Base-by-base conservation (phyloP, 305 asterid species). In the Fraxinus angustifolia region DNA sequence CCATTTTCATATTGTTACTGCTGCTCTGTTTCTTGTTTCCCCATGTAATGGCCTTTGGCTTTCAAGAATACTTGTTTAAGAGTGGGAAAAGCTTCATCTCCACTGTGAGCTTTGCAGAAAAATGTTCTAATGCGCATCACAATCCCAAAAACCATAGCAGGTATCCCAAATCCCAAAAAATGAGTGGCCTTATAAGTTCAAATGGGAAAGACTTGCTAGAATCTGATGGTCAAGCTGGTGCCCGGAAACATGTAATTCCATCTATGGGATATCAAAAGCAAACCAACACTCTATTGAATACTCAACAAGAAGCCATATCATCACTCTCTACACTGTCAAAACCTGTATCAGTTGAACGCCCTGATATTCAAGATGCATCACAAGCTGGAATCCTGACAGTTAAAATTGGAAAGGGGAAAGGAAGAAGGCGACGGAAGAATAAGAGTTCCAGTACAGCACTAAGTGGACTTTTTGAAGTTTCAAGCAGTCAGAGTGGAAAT, bases 391-490 rank as follows among this genome's bases (percentile, higher is more conserved):
- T 78, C 70, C 91, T 94, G 31, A 88, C 82, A 7, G 91, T 92
- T 68, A 94, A 82, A 85, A 83, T 87, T 78, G 94, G 91, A 72
- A 94, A 92, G 78, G 96, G 88, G 83, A 94, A 91, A 84, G 88
- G 90, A 83, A 88, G 91, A 73, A 83, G 91, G 83, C 89, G 94
- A 48, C 88, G 89, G 90, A 92, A 90, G 93, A 92, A 92, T 65
- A 91, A 79, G 90, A 82, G 58, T 78, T 85, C 88, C 35, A 84
- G 88, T 31, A 62, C 83, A 34, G 91, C 88, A 68, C n/a, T 30
- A 65, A 67, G 72, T 75, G 85, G 84, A 67, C 81, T 60, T 33
- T 76, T 84, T 56, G 92, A 89, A 80, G 86, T 84, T 85, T 90
- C 97, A 38, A 92, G 98, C 84, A 67, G 74, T 12, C 74, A 67